Percentiles rank a stretch among this genome's conserved stretches.
These are phyloP conservation scores for Mycosphaerella sp. DNA, from an alignment of 2,329 filamentous ascomycete genomes.

Conservation along the genomic window DNA sequence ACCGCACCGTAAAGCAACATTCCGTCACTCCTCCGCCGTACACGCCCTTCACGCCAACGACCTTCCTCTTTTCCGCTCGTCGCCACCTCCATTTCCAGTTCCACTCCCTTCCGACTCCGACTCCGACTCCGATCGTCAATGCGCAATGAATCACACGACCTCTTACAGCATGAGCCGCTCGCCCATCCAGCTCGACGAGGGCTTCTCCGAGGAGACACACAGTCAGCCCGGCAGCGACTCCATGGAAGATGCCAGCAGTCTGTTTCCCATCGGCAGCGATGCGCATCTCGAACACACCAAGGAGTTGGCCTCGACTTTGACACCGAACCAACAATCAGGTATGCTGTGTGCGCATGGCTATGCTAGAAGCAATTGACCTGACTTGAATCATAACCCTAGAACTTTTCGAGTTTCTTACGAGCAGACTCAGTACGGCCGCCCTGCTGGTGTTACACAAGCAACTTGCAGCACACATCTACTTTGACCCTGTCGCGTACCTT, in stretches of 20 bases:
- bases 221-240: constrained; percentile 42
- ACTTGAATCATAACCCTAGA: not conserved
- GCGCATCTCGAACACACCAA: constrained; percentile 3
- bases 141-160: constrained; percentile 1
- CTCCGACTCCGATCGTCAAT: not conserved
- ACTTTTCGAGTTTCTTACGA: not conserved
- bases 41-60: not conserved
- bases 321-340: not conserved
- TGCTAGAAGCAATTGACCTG: not conserved
- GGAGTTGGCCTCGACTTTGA: not conserved
- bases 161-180: constrained; percentile 3
- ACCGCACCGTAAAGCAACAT: not conserved
- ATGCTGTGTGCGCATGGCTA: not conserved
- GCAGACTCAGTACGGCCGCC: not conserved
- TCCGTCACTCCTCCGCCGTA: not conserved
- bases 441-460: constrained; percentile 14
- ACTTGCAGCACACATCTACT: constrained; percentile 62
- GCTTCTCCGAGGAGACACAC: constrained; percentile 68
- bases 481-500: constrained; percentile 80
- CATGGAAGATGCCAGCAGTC: constrained; percentile 5
- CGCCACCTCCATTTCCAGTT: not conserved
- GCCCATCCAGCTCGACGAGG: constrained; percentile 51
- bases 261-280: constrained; percentile 21
- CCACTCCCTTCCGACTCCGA: no score
- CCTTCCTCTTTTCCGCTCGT: not conserved